Evolutionary conservation across 768 basidiomycete species (phyloP), one percentile per base, ranked within the genome.

Genomic region (Mycena polygramma): DNA sequence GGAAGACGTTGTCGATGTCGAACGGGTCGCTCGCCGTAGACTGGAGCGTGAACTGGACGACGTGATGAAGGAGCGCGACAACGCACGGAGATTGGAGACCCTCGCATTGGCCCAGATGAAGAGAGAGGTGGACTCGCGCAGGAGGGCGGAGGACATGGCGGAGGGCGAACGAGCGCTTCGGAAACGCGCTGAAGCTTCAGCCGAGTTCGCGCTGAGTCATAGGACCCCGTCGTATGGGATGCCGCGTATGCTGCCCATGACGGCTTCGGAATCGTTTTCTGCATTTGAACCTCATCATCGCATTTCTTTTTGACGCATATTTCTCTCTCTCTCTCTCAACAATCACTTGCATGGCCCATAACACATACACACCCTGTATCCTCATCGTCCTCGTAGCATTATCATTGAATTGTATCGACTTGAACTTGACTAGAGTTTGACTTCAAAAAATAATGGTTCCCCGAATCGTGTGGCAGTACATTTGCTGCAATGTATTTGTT

Each of bases 91-190:
- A 55, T 77, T 76, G 75, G 81, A 82, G 66, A 59, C 36, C 43
- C 71, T 72, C 52, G 80, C 80, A 51, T 64, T 78, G 70, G 70
- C 69, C 61, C 74, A 73, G 68, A 74, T 75, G 49, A 79, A 71
- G 64, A 77, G 68, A 70, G 88, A 78, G 85, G 88, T 75, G 86
- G 90, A 79, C 89, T 86, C 58, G 87, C 92, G 77, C 90, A 91
- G 80, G 90, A 89, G 77, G 84, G 87, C 81, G 89, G 94, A 72
- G 90, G 87, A 74, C 83, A 84, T 72, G 87, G 86, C 62, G 88
- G 86, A 73, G 85, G 49, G 49, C 37, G 79, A 79, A 74, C 73
- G 68, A 57, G 66, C 53, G 35, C 72, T 71, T 71, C 58, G 77
- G 69, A 71, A 66, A 62, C 68, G 76, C 73, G 58, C 69, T 62